Conservation (phyloP, 257 asterid genomes). For the Rauvolfia tetraphylla region DNA sequence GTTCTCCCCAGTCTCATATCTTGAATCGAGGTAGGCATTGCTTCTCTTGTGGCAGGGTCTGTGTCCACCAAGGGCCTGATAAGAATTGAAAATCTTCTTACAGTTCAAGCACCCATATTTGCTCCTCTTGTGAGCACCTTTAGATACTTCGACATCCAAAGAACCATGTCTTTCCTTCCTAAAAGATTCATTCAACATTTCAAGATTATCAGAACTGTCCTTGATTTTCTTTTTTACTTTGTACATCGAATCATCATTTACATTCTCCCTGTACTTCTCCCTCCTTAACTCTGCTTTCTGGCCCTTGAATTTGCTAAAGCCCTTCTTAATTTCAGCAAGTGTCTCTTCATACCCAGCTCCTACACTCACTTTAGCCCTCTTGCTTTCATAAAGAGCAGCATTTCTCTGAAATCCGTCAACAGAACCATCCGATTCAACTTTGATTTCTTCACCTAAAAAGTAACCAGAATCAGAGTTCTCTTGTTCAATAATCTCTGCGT, state of each 20-base stretch:
- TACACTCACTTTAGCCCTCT: conserved; percentile 21
- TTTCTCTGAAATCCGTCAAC: conserved; percentile 40
- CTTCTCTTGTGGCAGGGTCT: conserved; percentile 77
- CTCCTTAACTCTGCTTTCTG: conserved; percentile 20
- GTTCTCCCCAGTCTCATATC: conserved; percentile 61
- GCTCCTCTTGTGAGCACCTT: conserved; percentile 40
- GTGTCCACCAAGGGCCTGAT: conserved; percentile 95
- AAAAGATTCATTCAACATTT: conserved; percentile 27
- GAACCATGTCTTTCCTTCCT: conserved; percentile 29
- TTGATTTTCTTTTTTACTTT: conserved; percentile 41
- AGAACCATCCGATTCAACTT: conserved; percentile 69
- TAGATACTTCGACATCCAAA: conserved; percentile 32
- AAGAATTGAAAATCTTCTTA: conserved; percentile 73
- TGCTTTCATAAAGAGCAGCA: conserved; percentile 20
- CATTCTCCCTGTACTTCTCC: conserved; percentile 21
- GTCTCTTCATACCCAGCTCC: conserved; percentile 31
- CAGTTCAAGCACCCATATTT: conserved; percentile 86
- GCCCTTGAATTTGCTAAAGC: conserved; percentile 29
- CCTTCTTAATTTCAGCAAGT: conserved; percentile 27
- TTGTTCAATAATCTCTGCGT: conserved; percentile 31
- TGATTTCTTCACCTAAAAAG: conserved; percentile 64
- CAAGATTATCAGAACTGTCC: conserved; percentile 31
- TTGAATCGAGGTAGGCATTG: conserved; percentile 36
- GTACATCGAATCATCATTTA: conserved; percentile 24
- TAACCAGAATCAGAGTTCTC: conserved; percentile 90